Base-by-base conservation (phyloP, 768 basidiomycete genomes). In the Phylloporus sp. region DNA sequence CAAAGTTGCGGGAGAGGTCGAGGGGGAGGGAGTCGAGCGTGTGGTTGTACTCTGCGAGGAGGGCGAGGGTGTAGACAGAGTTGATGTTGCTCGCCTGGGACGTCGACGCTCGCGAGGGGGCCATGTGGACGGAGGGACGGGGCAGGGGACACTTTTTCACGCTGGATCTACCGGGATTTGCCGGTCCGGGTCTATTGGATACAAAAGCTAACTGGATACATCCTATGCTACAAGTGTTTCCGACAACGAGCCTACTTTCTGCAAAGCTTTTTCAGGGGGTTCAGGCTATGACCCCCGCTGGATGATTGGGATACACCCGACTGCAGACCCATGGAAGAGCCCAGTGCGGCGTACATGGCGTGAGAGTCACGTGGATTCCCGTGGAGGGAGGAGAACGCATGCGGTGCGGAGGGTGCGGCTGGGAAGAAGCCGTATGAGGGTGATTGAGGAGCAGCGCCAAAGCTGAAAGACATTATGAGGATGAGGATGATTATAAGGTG, bases 1-100 rank as follows among this genome's bases (percentile, higher is more conserved):
- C 91, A 69, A 97, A 91, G 70, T 85, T 86, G 70, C 91, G 85
- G 12, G 95, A 95, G 70, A 99, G 85, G 72, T 97, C 93, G 56
- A 89, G 79, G 52, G 95, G 95, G 50, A 98, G 82, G 20, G 93
- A 81, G 74, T 97, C 95, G 69, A 98, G 86, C 24, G 88, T 85
- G 70, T 98, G 93, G 15, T 85, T 85, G 74, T 91, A 93, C 68
- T 94, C 91, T 51, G 80, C 76, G 60, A 93, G 81, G 53, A 91
- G 76, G 36, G 81, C 67, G 56, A 90, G 80, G 8, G 85, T 76
- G 71, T 86, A 82, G 23, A 84, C 78, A 2, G 80, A 70, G 58
- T 70, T 68, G 49, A 70, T 62, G 55, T 69, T 67, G 53, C 63
- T 57, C 40, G 57, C 49, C 55, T 62, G 65, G 31, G 67, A 54